These are phyloP conservation scores for Bolboschoenoplectus hybrid DNA, from an alignment of 202 grass and related monocot genomes.

Conservation along the genomic window DNA sequence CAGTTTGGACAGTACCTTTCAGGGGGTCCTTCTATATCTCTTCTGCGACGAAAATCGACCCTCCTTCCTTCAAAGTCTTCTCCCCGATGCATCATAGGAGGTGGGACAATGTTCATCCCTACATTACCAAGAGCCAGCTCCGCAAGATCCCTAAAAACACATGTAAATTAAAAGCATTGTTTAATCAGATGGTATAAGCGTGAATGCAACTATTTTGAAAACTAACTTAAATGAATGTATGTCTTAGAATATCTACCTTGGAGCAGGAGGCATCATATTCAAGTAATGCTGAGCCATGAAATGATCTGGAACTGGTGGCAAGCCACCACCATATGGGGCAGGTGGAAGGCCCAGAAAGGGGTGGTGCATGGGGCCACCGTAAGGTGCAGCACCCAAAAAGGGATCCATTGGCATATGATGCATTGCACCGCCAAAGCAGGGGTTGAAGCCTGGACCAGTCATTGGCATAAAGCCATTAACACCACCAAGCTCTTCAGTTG, in stretches of 20 bases:
- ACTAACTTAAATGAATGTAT: constrained; percentile 25
- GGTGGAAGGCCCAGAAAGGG: constrained; percentile 80
- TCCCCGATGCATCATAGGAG: constrained; percentile 57
- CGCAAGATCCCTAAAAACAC: constrained; percentile 73
- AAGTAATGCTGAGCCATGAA: constrained; percentile 71
- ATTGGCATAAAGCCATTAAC: constrained; percentile 86
- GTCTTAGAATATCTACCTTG: constrained; percentile 62
- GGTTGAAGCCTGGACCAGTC: constrained; percentile 70
- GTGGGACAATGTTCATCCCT: constrained; percentile 78
- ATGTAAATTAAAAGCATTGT: constrained; percentile 33
- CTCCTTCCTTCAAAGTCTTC: constrained; percentile 59
- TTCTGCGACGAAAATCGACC: constrained; percentile 42
- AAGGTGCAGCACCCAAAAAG: constrained; percentile 55
- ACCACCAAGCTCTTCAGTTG: constrained; percentile 60
- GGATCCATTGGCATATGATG: constrained; percentile 78
- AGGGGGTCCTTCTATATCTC: constrained; percentile 57
- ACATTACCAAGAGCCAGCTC: constrained; percentile 77
- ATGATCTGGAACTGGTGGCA: constrained; percentile 79
- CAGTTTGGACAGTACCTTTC: constrained; percentile 38
- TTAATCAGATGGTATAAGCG: constrained; percentile 11
- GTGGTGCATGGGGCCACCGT: constrained; percentile 63
- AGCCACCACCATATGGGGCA: constrained; percentile 67
- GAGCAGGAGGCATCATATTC: constrained; percentile 82
- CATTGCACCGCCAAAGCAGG: constrained; percentile 68
- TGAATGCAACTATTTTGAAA: constrained; percentile 15